A percentile compares a stretch with the other conserved stretches of the same genome.
phyloP scores from a whole-genome alignment of 768 basidiomycete species.

The Suillus plorans region DNA sequence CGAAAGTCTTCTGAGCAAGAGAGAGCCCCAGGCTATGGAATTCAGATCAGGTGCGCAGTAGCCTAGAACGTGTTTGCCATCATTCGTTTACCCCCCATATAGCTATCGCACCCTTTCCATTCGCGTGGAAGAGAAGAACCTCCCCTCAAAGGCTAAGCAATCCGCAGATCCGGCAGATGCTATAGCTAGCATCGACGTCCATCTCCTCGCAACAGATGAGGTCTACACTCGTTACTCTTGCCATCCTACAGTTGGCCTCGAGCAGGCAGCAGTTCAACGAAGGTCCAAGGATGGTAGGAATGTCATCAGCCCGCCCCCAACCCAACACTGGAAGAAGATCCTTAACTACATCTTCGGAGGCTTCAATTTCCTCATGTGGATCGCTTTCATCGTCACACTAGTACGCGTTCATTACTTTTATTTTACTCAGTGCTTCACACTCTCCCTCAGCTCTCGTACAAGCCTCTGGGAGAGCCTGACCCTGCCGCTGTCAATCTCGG shows the following conservation, averaged over 20 bases:
- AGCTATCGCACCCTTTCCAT: slow-evolving; percentile 48
- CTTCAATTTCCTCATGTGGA: slow-evolving; percentile 57
- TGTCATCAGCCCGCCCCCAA: slow-evolving; percentile 47
- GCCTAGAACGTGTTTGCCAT: background rate
- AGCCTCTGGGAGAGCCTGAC: slow-evolving; percentile 44
- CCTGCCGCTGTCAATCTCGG: slow-evolving; percentile 48
- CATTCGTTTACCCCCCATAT: background rate
- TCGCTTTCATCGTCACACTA: slow-evolving; percentile 49
- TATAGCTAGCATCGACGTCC: slow-evolving; percentile 49
- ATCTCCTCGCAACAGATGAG: slow-evolving; percentile 40
- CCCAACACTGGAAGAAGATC: slow-evolving; percentile 48
- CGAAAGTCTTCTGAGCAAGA: slow-evolving; percentile 18
- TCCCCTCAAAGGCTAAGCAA: slow-evolving; percentile 16
- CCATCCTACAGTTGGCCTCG: slow-evolving; percentile 46
- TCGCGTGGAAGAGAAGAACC: slow-evolving; percentile 35
- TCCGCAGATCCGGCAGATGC: slow-evolving; percentile 35
- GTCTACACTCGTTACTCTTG: slow-evolving; percentile 45
- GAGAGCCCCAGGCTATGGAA: slow-evolving; percentile 24
- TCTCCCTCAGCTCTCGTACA: slow-evolving; percentile 46
- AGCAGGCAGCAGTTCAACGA: slow-evolving; percentile 41
- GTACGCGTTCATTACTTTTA: slow-evolving; percentile 25
- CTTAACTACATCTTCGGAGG: slow-evolving; percentile 57
- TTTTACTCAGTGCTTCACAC: background rate
- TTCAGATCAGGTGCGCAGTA: slow-evolving; percentile 26
- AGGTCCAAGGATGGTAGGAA: slow-evolving; percentile 44